Conservation (phyloP, 345 rosid genomes). For the Heritiera fomes region DNA sequence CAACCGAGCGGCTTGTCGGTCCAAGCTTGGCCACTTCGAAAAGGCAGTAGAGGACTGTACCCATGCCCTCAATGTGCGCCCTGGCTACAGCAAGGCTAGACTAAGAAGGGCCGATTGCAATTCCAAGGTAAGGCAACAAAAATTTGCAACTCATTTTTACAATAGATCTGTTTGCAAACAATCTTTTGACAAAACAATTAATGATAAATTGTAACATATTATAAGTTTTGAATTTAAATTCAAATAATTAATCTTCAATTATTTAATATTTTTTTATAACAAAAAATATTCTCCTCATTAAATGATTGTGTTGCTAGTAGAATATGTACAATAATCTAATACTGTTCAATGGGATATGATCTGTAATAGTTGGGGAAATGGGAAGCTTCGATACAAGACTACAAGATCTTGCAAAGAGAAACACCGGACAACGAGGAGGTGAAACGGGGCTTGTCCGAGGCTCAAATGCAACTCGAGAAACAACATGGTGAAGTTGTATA, state of each 20-base stretch:
- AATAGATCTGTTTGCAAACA: too few relatives aligned
- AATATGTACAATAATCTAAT: neutral
- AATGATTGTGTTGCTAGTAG: neutral
- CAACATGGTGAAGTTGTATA: constrained; percentile 31
- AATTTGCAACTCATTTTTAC: neutral
- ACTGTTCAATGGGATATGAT: neutral
- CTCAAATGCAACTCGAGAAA: constrained; percentile 49
- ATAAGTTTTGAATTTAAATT: too few relatives aligned
- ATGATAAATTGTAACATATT: too few relatives aligned
- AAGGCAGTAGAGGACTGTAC: constrained; percentile 77
- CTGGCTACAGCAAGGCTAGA: constrained; percentile 72
- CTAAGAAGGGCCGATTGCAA: constrained; percentile 84
- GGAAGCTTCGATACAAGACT: constrained; percentile 72
- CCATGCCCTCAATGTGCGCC: constrained; percentile 63
- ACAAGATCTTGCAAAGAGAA: constrained; percentile 58
- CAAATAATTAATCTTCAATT: too few relatives aligned
- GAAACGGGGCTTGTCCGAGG: constrained; percentile 49
- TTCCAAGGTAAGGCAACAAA: constrained; percentile 51
- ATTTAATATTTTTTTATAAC: too few relatives aligned
- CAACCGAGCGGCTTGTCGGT: constrained; percentile 79
- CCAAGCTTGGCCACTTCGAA: constrained; percentile 64
- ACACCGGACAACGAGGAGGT: constrained; percentile 73
- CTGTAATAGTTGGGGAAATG: constrained; percentile 55
- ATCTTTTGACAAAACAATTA: too few relatives aligned
- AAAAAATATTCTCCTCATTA: neutral